Evolutionary conservation across 106 monocot species (phyloP).

Genomic region (Allium fistulosum): DNA sequence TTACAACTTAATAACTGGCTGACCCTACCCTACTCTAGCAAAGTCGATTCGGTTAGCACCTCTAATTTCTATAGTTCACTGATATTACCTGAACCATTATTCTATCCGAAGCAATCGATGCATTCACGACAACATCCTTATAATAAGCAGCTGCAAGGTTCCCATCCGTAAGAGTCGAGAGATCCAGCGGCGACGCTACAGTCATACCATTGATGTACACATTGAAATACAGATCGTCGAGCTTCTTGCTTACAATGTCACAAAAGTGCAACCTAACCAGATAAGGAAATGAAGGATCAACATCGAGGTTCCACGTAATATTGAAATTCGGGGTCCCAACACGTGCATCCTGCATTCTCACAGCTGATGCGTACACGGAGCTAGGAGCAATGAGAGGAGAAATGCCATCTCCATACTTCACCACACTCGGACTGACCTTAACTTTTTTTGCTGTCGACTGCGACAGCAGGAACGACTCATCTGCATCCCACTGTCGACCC

Average conservation of each 20-base stretch:
- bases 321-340: slow-evolving; percentile 37
- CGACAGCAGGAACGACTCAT: slow-evolving; percentile 18
- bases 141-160: slow-evolving; percentile 34
- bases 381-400: slow-evolving; percentile 24
- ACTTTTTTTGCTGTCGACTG: slow-evolving; percentile 25
- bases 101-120: slow-evolving; percentile 21
- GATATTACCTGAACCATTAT: slow-evolving; percentile 26
- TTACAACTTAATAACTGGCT: no score
- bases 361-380: slow-evolving; percentile 36
- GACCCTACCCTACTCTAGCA: no score
- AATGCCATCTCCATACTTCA: slow-evolving; percentile 4
- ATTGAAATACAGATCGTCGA: slow-evolving; percentile 51
- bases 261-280: slow-evolving; percentile 40
- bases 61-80: neutral
- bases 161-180: slow-evolving; percentile 33
- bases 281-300: slow-evolving; percentile 39
- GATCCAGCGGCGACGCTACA: slow-evolving; percentile 36
- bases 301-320: slow-evolving; percentile 39
- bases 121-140: slow-evolving; percentile 35
- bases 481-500: slow-evolving; percentile 39
- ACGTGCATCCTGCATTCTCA: slow-evolving; percentile 30
- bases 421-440: slow-evolving; percentile 1
- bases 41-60: neutral
- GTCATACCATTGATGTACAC: slow-evolving; percentile 34
- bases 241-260: slow-evolving; percentile 46